A percentile compares a stretch with the other conserved stretches of the same genome.
Conservation (phyloP, 202 grass and related monocot genomes). For the Zizania palustris region DNA sequence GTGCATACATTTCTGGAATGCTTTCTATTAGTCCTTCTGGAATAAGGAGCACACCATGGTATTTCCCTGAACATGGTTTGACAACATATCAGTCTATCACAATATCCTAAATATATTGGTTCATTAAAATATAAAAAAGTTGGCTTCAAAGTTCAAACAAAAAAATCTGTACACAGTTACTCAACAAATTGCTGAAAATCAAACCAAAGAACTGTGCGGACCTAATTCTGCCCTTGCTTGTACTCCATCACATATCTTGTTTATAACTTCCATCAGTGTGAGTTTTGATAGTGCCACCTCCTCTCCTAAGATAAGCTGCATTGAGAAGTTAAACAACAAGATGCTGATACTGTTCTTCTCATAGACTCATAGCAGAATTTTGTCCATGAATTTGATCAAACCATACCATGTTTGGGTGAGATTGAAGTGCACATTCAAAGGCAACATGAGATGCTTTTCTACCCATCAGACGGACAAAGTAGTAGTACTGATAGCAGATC, state of each 20-base stretch:
- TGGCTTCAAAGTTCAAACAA: too few relatives aligned
- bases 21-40: slow-evolving; percentile 90
- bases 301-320: slow-evolving; percentile 91
- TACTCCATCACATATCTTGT: slow-evolving; percentile 86
- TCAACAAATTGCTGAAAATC: background rate
- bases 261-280: slow-evolving; percentile 80
- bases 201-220: slow-evolving; percentile 32
- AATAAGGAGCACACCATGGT: slow-evolving; percentile 87
- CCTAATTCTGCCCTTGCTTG: slow-evolving; percentile 83
- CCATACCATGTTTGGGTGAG: slow-evolving; percentile 94
- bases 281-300: slow-evolving; percentile 93
- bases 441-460: slow-evolving; percentile 89
- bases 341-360: background rate
- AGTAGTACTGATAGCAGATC: slow-evolving; percentile 70
- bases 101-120: background rate
- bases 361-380: background rate
- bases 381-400: slow-evolving; percentile 3
- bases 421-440: slow-evolving; percentile 92
- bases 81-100: slow-evolving; percentile 6
- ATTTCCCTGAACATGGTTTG: slow-evolving; percentile 61
- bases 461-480: slow-evolving; percentile 96
- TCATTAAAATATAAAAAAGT: too few relatives aligned
- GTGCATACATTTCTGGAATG: slow-evolving; percentile 95
- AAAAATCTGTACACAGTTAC: too few relatives aligned
- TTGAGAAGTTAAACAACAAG: background rate